Conservation (phyloP, 2,329 filamentous ascomycete species). For the Talaromyces sp. region DNA sequence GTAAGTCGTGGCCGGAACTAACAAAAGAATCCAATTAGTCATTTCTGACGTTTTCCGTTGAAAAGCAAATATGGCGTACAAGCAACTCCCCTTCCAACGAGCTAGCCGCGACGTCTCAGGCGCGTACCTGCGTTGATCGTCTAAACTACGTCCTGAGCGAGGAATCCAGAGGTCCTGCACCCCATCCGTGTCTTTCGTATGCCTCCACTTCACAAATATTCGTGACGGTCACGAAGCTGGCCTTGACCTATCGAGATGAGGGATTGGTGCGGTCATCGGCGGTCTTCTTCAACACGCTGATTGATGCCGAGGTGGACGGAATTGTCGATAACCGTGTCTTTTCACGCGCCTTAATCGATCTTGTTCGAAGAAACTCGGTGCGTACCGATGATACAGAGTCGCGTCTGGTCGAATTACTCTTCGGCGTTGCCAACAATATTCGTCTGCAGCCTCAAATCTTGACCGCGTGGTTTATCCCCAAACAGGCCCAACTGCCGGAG, state of each 20-base stretch:
- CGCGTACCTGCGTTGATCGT: constrained; percentile 51
- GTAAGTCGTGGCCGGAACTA: constrained; percentile 17
- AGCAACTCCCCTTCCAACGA: constrained; percentile 49
- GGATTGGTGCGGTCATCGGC: constrained; percentile 80
- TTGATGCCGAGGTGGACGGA: constrained; percentile 94
- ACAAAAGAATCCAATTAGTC: background rate
- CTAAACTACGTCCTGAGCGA: constrained; percentile 70
- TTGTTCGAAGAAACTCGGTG: constrained; percentile 65
- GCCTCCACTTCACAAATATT: constrained; percentile 84
- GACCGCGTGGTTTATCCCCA: constrained; percentile 81
- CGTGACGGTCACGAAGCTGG: constrained; percentile 81
- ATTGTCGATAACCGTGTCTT: constrained; percentile 85
- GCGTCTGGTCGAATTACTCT: constrained; percentile 84
- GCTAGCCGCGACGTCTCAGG: constrained; percentile 45
- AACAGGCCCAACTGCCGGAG: constrained; percentile 34
- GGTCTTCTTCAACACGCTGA: constrained; percentile 79
- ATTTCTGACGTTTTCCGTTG: background rate
- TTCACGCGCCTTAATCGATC: constrained; percentile 77
- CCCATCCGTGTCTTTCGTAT: constrained; percentile 87
- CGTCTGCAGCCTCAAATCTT: constrained; percentile 80
- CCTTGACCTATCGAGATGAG: constrained; percentile 76
- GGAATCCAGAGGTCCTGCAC: constrained; percentile 79
- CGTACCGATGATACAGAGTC: constrained; percentile 77
- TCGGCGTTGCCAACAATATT: constrained; percentile 96
- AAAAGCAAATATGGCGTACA: constrained; percentile 57